These are phyloP conservation scores for Mucor irregularis DNA, from an alignment of 371 early-diverging fungal genomes.

Conservation along the genomic window DNA sequence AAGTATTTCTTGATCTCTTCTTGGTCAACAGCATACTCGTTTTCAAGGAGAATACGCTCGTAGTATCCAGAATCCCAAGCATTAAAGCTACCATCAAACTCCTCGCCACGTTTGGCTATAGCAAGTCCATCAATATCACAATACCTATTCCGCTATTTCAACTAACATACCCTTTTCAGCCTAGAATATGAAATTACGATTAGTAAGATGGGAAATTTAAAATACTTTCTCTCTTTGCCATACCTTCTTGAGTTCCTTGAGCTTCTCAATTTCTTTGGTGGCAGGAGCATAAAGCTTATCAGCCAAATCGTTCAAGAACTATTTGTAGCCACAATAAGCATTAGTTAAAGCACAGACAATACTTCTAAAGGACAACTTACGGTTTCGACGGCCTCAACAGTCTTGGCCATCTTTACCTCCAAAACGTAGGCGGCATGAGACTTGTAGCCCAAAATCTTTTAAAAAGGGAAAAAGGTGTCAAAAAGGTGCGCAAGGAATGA, in stretches of 20 bases:
- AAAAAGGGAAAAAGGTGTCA: neutral
- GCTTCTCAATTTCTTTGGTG: conserved; percentile 56
- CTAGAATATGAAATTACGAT: conserved; percentile 6
- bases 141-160: no score
- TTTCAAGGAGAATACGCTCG: conserved; percentile 67
- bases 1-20: conserved; percentile 82
- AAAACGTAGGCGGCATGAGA: conserved; percentile 75
- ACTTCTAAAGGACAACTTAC: conserved; percentile 26
- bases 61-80: conserved; percentile 83
- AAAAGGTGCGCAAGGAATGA: neutral
- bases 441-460: conserved; percentile 69
- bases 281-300: conserved; percentile 58
- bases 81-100: conserved; percentile 60
- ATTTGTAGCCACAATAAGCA: neutral
- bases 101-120: conserved; percentile 36
- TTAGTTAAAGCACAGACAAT: no score
- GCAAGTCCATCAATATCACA: neutral
- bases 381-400: conserved; percentile 59
- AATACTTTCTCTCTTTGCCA: neutral
- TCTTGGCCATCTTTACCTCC: conserved; percentile 88
- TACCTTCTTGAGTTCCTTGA: conserved; percentile 60
- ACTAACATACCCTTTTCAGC: conserved; percentile 29
- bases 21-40: conserved; percentile 72
- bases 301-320: conserved; percentile 71
- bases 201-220: neutral